A percentile compares a stretch with the other conserved stretches of the same genome.
Conservation (phyloP, 345 rosid species). For the Populus euphratica region DNA sequence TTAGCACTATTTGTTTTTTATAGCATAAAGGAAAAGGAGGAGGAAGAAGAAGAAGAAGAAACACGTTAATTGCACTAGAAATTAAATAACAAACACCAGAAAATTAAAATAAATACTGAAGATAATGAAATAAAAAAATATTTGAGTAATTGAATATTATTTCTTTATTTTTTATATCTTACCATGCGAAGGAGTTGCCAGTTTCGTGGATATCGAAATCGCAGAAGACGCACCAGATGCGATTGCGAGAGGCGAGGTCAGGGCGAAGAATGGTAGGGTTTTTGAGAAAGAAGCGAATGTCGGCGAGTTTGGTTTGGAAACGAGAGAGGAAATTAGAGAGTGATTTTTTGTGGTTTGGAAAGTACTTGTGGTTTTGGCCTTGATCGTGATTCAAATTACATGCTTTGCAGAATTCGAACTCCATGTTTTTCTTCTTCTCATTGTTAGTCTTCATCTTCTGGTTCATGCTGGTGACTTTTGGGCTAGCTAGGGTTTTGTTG, state of each 20-base stretch:
- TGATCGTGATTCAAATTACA: slow-evolving; percentile 69
- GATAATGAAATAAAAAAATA: background rate
- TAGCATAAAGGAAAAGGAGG: no score
- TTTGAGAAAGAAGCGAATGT: slow-evolving; percentile 58
- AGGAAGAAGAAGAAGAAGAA: background rate
- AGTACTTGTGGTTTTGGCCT: slow-evolving; percentile 71
- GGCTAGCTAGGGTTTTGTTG: background rate
- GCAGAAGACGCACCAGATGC: slow-evolving; percentile 86
- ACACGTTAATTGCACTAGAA: background rate
- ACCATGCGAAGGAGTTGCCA: slow-evolving; percentile 72
- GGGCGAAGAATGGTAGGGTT: slow-evolving; percentile 54
- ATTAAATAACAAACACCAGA: background rate
- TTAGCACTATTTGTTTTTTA: slow-evolving; percentile 37
- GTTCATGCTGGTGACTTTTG: slow-evolving; percentile 2
- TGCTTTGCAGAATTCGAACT: slow-evolving; percentile 68
- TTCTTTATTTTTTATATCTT: slow-evolving; percentile 1
- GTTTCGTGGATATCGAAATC: slow-evolving; percentile 59
- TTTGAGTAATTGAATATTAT: background rate
- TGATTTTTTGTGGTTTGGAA: slow-evolving; percentile 58
- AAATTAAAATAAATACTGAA: background rate
- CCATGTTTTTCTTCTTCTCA: slow-evolving; percentile 21
- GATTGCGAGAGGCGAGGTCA: slow-evolving; percentile 52
- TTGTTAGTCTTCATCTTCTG: background rate
- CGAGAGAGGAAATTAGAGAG: slow-evolving; percentile 57
- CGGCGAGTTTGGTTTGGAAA: slow-evolving; percentile 55